Conservation (phyloP, 305 asterid species). For the Lippia alba region DNA sequence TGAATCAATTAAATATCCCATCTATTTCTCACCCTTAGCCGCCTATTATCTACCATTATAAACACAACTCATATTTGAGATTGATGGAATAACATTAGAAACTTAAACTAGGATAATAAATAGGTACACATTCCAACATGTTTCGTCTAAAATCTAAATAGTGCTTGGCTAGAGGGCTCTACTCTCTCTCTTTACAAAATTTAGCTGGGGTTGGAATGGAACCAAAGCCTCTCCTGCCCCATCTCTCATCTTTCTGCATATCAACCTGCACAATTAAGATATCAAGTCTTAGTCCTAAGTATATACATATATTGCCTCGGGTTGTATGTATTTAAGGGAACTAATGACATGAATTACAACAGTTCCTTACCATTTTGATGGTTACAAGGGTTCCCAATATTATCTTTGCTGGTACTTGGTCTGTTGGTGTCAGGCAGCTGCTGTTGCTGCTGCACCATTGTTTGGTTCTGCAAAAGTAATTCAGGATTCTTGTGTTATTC, state of each 20-base stretch:
- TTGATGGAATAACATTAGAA: slow-evolving; percentile 27
- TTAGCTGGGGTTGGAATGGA: slow-evolving; percentile 17
- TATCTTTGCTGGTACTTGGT: slow-evolving; percentile 52
- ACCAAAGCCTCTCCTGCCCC: slow-evolving; percentile 29
- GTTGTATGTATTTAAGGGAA: too few relatives aligned
- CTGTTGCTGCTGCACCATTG: slow-evolving; percentile 32
- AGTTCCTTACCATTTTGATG: slow-evolving; percentile 53
- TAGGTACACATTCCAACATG: slow-evolving; percentile 28
- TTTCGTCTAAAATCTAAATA: too few relatives aligned
- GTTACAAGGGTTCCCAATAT: slow-evolving; percentile 47
- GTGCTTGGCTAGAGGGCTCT: slow-evolving; percentile 21
- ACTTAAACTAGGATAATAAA: slow-evolving; percentile 34
- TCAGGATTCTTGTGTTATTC: neutral
- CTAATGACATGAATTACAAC: neutral
- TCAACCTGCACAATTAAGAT: slow-evolving; percentile 36
- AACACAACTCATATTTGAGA: slow-evolving; percentile 21
- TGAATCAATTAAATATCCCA: neutral
- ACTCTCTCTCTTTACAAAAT: slow-evolving; percentile 36
- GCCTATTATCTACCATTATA: neutral
- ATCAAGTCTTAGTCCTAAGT: neutral
- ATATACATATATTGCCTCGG: too few relatives aligned
- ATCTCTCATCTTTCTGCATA: neutral
- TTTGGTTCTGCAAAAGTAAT: slow-evolving; percentile 59
- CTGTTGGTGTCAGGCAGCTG: slow-evolving; percentile 31
- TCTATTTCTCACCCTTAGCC: too few relatives aligned